Conservation (phyloP, 2,329 filamentous ascomycete genomes). For the Pyricularia sp. region DNA sequence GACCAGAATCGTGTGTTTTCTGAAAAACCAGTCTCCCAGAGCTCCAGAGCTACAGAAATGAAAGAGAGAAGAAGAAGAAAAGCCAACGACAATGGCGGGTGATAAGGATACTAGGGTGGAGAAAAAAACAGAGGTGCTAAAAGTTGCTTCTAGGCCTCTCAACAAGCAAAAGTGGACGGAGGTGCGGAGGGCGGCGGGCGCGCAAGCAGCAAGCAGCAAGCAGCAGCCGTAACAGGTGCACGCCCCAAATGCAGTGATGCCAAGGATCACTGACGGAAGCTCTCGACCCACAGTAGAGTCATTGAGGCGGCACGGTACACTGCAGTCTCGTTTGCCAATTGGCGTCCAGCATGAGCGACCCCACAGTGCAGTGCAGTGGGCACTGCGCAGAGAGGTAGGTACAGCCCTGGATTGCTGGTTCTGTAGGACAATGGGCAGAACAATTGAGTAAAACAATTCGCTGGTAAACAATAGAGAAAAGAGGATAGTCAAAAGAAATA, state of each 20-base stretch:
- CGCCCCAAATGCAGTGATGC: not conserved
- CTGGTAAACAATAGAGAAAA: not conserved
- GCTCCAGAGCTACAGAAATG: conserved; percentile 1
- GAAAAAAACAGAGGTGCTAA: not conserved
- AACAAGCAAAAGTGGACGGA: not conserved
- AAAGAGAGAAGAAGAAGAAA: conserved; percentile 2
- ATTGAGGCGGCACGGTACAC: not conserved
- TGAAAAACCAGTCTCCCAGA: not conserved
- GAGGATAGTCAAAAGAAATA: not conserved
- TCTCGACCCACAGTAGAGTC: conserved; percentile 1
- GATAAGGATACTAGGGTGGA: not conserved
- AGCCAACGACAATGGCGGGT: not conserved
- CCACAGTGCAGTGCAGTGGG: not conserved
- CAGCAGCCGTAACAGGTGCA: not conserved
- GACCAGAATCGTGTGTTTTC: not conserved
- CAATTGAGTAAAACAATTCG: not conserved
- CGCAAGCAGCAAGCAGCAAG: not conserved
- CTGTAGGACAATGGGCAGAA: not conserved
- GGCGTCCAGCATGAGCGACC: not conserved
- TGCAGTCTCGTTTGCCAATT: not conserved
- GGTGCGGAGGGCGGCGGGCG: not conserved
- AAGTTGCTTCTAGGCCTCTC: not conserved
- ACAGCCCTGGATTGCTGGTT: not conserved
- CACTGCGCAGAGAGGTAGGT: no score
- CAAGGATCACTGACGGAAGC: conserved; percentile 1